Percentiles rank a stretch among this genome's conserved stretches.
Evolutionary conservation across 228 moss, liverwort and hornwort genomes (phyloP).

Genomic region (Sphagnum fallax): DNA sequence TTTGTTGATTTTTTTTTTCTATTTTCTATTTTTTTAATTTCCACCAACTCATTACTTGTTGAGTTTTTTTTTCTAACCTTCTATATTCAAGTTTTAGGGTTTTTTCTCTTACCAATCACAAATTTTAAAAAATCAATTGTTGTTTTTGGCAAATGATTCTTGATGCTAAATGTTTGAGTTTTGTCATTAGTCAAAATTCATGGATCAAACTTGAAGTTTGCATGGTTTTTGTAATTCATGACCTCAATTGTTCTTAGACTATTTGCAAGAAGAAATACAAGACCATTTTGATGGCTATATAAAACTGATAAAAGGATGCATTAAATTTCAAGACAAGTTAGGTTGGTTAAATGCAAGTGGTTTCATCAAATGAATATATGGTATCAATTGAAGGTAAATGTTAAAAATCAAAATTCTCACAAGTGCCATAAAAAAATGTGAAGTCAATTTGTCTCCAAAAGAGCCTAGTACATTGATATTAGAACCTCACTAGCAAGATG

Average conservation of each 20-base stretch:
- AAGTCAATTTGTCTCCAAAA: background rate
- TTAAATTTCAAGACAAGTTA: too few relatives aligned
- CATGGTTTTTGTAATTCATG: background rate
- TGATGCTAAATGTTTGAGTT: background rate
- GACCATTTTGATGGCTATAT: background rate
- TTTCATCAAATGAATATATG: background rate
- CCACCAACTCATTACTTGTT: background rate
- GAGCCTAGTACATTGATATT: background rate
- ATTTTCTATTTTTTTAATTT: too few relatives aligned
- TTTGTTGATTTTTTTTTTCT: too few relatives aligned
- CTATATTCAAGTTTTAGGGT: background rate
- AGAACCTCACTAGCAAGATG: background rate
- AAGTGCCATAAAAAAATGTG: background rate
- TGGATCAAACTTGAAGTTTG: background rate
- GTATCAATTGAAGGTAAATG: background rate
- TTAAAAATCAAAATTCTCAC: background rate
- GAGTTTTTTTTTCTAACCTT: background rate
- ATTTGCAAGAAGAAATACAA: background rate
- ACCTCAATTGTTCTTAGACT: background rate
- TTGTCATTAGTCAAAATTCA: background rate
- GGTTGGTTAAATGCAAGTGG: too few relatives aligned
- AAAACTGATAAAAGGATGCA: background rate
- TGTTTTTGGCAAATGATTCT: background rate
- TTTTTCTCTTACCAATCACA: background rate
- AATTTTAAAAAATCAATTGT: background rate